These are phyloP conservation scores for Aegilops bicornis DNA, from an alignment of 176 grass and related monocot genomes.

Conservation along the genomic window DNA sequence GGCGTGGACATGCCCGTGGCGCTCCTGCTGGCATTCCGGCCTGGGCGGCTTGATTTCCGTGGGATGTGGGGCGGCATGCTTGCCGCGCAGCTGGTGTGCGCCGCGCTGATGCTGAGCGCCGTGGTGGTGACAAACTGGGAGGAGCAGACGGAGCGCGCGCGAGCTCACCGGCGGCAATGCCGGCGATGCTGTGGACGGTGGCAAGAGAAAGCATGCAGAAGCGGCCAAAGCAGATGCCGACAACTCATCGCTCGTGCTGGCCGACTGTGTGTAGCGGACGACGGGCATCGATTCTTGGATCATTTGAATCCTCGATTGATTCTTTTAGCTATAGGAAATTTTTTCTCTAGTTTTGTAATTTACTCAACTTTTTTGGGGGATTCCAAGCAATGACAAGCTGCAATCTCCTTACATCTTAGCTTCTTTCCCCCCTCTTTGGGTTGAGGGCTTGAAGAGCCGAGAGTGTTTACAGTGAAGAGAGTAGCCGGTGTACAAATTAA, in stretches of 20 bases:
- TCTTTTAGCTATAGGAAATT: slow-evolving; percentile 48
- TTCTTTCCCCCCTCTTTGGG: background rate
- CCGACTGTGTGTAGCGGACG: slow-evolving; percentile 38
- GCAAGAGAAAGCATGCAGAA: slow-evolving; percentile 46
- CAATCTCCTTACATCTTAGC: slow-evolving; percentile 25
- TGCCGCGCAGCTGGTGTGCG: slow-evolving; percentile 77
- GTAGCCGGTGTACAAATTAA: slow-evolving; percentile 34
- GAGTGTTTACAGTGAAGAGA: slow-evolving; percentile 30
- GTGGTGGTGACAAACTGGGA: slow-evolving; percentile 62
- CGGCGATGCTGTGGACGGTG: background rate
- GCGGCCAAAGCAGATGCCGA: slow-evolving; percentile 28
- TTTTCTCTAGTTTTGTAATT: slow-evolving; percentile 11
- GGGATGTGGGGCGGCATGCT: slow-evolving; percentile 95
- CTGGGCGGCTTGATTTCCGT: slow-evolving; percentile 42
- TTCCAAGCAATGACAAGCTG: slow-evolving; percentile 30
- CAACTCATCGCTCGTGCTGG: slow-evolving; percentile 33
- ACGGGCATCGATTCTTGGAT: slow-evolving; percentile 32
- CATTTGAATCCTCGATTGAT: slow-evolving; percentile 46
- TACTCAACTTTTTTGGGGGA: slow-evolving; percentile 20
- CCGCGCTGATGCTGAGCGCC: slow-evolving; percentile 66
- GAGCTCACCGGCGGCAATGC: slow-evolving; percentile 53
- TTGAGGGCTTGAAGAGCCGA: background rate
- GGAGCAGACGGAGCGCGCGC: slow-evolving; percentile 63
- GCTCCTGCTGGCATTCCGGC: slow-evolving; percentile 65
- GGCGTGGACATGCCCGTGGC: slow-evolving; percentile 78